Evolutionary conservation across 2,329 filamentous ascomycete species (phyloP).

Genomic region (Botrytis deweyae): DNA sequence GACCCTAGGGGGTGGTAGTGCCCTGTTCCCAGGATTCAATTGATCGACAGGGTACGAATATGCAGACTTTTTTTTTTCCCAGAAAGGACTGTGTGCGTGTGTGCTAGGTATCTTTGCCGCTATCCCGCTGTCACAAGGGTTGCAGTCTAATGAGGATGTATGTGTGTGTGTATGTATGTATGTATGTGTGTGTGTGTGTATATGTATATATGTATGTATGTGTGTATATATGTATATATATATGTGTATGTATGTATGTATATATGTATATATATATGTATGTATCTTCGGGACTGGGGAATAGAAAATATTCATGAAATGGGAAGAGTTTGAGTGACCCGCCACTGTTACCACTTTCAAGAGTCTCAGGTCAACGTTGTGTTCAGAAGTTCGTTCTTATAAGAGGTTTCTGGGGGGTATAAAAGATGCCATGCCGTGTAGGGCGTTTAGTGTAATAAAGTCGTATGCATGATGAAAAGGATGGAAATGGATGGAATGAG

Average conservation of each 20-base stretch:
- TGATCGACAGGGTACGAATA: constrained; percentile 7
- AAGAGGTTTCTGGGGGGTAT: background rate
- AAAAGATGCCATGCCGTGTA: background rate
- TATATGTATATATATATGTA: too few species aligned
- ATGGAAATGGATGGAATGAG: background rate
- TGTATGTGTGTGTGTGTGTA: background rate
- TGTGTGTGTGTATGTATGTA: background rate
- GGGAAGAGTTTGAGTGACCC: background rate
- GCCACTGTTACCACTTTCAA: background rate
- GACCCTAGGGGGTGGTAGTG: background rate
- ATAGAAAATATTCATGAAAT: background rate
- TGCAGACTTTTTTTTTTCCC: background rate
- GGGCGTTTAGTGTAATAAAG: background rate
- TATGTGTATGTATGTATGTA: too few species aligned
- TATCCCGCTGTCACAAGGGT: constrained; percentile 7
- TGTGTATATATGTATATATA: background rate
- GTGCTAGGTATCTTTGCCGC: background rate
- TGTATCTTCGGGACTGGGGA: background rate
- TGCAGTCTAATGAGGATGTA: background rate
- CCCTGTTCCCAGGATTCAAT: background rate
- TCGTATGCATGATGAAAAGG: background rate
- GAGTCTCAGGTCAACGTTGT: background rate
- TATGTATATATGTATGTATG: background rate
- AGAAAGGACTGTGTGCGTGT: background rate
- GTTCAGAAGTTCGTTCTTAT: background rate